These are phyloP conservation scores for Venustampulla echinocandica DNA, from an alignment of 495 filamentous ascomycete species.

Conservation along the genomic window DNA sequence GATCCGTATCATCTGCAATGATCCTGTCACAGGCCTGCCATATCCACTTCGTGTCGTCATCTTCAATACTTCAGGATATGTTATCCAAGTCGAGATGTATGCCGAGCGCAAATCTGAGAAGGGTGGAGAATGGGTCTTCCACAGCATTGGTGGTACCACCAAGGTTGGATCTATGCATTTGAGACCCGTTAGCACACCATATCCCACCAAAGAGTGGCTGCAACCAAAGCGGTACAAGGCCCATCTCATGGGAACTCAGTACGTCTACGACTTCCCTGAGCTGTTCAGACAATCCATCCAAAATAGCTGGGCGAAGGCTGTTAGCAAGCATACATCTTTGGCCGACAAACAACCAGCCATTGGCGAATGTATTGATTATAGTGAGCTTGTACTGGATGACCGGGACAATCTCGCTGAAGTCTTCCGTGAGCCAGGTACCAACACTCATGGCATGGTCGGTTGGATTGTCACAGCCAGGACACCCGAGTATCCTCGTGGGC, in stretches of 20 bases:
- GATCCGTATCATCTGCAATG: conserved; percentile 96
- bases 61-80: conserved; percentile 97
- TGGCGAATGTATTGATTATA: conserved; percentile 93
- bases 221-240: conserved; percentile 99
- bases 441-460: conserved; percentile 95
- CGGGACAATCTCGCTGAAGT: conserved; percentile 88
- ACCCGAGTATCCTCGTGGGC: conserved; percentile 90
- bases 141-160: conserved; percentile 88
- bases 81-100: conserved; percentile 96
- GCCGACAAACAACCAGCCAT: conserved; percentile 71
- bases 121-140: conserved; percentile 89
- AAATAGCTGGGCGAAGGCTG: conserved; percentile 78
- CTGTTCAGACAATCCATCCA: conserved; percentile 97
- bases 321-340: conserved; percentile 60
- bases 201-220: conserved; percentile 96
- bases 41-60: conserved; percentile 95
- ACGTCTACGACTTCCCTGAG: conserved; percentile 99
- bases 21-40: conserved; percentile 71
- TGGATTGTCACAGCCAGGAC: conserved; percentile 96
- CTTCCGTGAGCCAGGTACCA: conserved; percentile 85
- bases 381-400: conserved; percentile 88
- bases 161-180: conserved; percentile 96
- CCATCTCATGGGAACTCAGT: conserved; percentile 97
- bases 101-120: conserved; percentile 97
- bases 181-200: conserved; percentile 80